These are phyloP conservation scores for Boletus pseudopeckii DNA, from an alignment of 768 basidiomycete species.

Conservation along the genomic window DNA sequence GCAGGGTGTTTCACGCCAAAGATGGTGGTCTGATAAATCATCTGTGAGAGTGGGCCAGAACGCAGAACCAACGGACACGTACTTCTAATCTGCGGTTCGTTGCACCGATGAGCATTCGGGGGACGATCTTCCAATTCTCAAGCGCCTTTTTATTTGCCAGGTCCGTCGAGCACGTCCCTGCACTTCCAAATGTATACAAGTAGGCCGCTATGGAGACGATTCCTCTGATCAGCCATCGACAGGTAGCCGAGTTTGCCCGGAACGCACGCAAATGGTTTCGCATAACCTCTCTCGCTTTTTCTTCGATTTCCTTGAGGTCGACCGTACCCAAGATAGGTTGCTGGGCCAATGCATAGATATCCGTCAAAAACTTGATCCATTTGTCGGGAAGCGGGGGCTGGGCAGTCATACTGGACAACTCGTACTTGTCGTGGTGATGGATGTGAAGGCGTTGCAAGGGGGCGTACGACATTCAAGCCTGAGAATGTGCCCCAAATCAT, in stretches of 20 bases:
- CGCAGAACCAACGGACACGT: slow-evolving; percentile 5
- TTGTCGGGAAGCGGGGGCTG: slow-evolving; percentile 16
- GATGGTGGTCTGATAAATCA: slow-evolving; percentile 51
- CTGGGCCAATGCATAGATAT: slow-evolving; percentile 18
- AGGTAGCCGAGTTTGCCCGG: neutral
- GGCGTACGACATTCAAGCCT: neutral
- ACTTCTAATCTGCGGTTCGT: slow-evolving; percentile 60
- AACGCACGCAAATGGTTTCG: slow-evolving; percentile 53
- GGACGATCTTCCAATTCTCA: slow-evolving; percentile 70
- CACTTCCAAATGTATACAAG: slow-evolving; percentile 74
- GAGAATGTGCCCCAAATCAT: neutral
- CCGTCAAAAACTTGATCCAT: slow-evolving; percentile 26
- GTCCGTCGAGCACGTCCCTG: slow-evolving; percentile 68
- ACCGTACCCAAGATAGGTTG: slow-evolving; percentile 52
- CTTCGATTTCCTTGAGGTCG: slow-evolving; percentile 57
- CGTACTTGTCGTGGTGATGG: neutral
- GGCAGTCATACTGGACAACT: slow-evolving; percentile 14
- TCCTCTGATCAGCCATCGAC: neutral
- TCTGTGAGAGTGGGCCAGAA: neutral
- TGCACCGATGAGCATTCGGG: slow-evolving; percentile 68
- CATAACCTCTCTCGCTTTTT: slow-evolving; percentile 59
- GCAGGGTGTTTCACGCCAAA: slow-evolving; percentile 62
- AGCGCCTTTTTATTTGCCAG: slow-evolving; percentile 62
- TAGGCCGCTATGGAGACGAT: slow-evolving; percentile 49
- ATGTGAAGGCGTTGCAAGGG: neutral